phyloP scores from a whole-genome alignment of 2,329 filamentous ascomycete genomes.

The Colletotrichum limetticola region DNA sequence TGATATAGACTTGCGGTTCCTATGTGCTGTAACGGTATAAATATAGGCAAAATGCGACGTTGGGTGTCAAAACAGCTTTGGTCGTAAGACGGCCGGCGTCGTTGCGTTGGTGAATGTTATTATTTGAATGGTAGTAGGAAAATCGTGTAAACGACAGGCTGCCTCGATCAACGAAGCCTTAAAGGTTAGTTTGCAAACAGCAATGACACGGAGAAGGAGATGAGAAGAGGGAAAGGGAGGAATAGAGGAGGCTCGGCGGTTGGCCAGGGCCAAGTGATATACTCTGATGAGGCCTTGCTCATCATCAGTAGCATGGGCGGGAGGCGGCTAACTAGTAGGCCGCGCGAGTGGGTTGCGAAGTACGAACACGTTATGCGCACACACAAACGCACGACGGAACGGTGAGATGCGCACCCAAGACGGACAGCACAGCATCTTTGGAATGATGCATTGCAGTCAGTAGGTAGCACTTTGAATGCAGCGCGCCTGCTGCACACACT shows the following conservation, averaged over 20 bases:
- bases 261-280: conserved; percentile 27
- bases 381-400: conserved; percentile 5
- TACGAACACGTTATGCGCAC: conserved; percentile 5
- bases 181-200: conserved; percentile 35
- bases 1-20: conserved; percentile 30
- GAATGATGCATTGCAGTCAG: background rate
- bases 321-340: conserved; percentile 28
- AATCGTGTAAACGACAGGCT: conserved; percentile 50
- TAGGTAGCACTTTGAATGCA: conserved; percentile 18
- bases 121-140: conserved; percentile 35
- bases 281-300: conserved; percentile 27
- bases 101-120: conserved; percentile 20
- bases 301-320: background rate
- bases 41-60: conserved; percentile 30
- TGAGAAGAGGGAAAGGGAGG: conserved; percentile 35
- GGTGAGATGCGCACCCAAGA: conserved; percentile 16
- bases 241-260: conserved; percentile 14
- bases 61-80: conserved; percentile 18
- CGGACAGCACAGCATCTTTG: conserved; percentile 13
- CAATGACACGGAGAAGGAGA: conserved; percentile 34
- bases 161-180: conserved; percentile 57
- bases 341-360: conserved; percentile 28
- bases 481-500: conserved; percentile 21
- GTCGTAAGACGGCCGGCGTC: conserved; percentile 51
- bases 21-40: conserved; percentile 21